phyloP scores from a whole-genome alignment of 306 rosid species.

The Arachis stenosperma region DNA sequence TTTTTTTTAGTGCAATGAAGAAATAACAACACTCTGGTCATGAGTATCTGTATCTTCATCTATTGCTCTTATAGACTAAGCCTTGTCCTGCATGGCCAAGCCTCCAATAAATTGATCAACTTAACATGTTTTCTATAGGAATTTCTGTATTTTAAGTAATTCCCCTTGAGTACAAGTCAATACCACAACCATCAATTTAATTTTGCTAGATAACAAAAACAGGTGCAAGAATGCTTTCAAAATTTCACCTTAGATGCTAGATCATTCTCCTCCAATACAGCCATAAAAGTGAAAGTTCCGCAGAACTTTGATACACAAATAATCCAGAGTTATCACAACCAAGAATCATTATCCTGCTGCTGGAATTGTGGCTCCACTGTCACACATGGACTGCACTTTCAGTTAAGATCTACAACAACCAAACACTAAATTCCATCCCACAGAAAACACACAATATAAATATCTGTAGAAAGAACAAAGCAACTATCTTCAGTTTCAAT shows the following conservation, averaged over 20 bases:
- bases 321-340: constrained; percentile 11
- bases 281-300: constrained; percentile 11
- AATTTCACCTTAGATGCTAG: constrained; percentile 1
- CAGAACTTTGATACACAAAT: constrained; percentile 14
- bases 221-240: constrained; percentile 6
- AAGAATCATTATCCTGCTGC: not conserved
- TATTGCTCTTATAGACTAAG: too few relatives aligned
- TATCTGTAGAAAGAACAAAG: not conserved
- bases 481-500: not conserved
- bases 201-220: constrained; percentile 9
- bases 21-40: too few relatives aligned
- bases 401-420: not conserved
- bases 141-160: too few relatives aligned
- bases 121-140: too few relatives aligned
- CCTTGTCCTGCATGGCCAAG: too few relatives aligned
- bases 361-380: too few relatives aligned
- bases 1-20: too few relatives aligned
- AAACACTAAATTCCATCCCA: not conserved
- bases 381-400: too few relatives aligned
- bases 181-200: not conserved
- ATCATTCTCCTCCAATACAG: constrained; percentile 8
- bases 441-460: not conserved
- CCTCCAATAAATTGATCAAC: too few relatives aligned
- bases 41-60: too few relatives aligned
- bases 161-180: not conserved